Conservation (phyloP, 2,329 filamentous ascomycete genomes). For the Trichoderma hamatum region DNA sequence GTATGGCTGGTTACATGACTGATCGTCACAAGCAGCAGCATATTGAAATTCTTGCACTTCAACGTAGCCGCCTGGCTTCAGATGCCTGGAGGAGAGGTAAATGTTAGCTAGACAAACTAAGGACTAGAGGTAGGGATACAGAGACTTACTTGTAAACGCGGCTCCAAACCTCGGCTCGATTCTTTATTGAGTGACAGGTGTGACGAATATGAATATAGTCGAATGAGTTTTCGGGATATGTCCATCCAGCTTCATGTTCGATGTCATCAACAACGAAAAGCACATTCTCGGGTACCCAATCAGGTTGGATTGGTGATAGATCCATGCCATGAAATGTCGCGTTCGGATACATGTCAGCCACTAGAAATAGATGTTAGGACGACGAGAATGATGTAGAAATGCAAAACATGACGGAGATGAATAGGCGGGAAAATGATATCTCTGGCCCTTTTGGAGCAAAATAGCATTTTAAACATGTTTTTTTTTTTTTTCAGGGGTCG, state of each 20-base stretch:
- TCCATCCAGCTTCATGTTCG: conserved; percentile 55
- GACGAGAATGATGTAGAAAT: neutral
- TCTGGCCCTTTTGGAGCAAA: neutral
- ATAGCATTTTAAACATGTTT: no score
- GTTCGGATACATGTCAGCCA: conserved; percentile 52
- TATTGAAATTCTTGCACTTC: conserved; percentile 54
- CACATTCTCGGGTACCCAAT: conserved; percentile 55
- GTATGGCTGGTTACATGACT: conserved; percentile 47
- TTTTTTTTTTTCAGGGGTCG: conserved; percentile 27
- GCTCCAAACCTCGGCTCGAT: conserved; percentile 46
- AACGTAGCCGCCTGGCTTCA: conserved; percentile 56
- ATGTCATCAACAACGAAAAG: conserved; percentile 57
- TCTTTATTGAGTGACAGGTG: conserved; percentile 49
- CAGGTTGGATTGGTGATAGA: conserved; percentile 56
- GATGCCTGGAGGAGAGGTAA: conserved; percentile 42
- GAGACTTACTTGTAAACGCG: conserved; percentile 47
- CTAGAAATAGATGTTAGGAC: conserved; percentile 36
- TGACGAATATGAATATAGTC: conserved; percentile 56
- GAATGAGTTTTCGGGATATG: conserved; percentile 48
- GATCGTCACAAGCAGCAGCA: conserved; percentile 49
- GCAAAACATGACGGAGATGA: no score
- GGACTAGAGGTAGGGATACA: neutral
- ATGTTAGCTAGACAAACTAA: neutral
- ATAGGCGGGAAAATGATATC: neutral
- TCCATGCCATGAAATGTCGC: conserved; percentile 53